Evolutionary conservation across 1,284 basidiomycete species (phyloP), one percentile per base, ranked within the genome.

Genomic region (Psilocybe mexicana): DNA sequence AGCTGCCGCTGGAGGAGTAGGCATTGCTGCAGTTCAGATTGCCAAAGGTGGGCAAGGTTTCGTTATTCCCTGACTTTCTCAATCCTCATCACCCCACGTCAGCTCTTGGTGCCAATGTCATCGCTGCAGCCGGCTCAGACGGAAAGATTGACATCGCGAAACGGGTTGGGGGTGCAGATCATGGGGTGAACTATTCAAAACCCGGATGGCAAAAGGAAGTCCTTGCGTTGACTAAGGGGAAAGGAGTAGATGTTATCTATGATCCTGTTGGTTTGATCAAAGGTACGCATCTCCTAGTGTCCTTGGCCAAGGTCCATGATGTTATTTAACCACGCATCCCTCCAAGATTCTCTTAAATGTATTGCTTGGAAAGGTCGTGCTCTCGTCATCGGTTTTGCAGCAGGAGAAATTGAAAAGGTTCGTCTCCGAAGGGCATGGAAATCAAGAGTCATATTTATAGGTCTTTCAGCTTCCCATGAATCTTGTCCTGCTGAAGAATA

Each of bases 331-430:
- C 70, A 23, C 61, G 64, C 11, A 52, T 40, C 26, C 12, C 11
- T 60, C 6, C 45, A 52, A 88, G 90, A 92, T 67, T 86, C 83
- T 30, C 70, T 97, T 59, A 96, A 96, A 72, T 96, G 93, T 70
- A 93, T 96, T 58, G 92, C 91, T 1, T 98, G 94, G 89, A 96
- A 96, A 72, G 94, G 94, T 1, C 84, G 96, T 11, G 87, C 93
- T 2, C 69, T 98, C 23, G 92, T 98, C 26, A 89, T 99, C 54
- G 96, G 96, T 14, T 96, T 97, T 73, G 94, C 92, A 6, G 89
- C 85, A 8, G 93, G 95, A 8, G 73, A 77, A 6, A 97, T 98
- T 61, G 96, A 98, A 72, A 94, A 94, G 76, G 92, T 93, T 24
- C 51, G 24, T 73, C 58, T n/a, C 33, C 28, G 11, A 26, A 10